Base-by-base conservation (phyloP, 2,329 filamentous ascomycete species). In the Catunica adiposa region DNA sequence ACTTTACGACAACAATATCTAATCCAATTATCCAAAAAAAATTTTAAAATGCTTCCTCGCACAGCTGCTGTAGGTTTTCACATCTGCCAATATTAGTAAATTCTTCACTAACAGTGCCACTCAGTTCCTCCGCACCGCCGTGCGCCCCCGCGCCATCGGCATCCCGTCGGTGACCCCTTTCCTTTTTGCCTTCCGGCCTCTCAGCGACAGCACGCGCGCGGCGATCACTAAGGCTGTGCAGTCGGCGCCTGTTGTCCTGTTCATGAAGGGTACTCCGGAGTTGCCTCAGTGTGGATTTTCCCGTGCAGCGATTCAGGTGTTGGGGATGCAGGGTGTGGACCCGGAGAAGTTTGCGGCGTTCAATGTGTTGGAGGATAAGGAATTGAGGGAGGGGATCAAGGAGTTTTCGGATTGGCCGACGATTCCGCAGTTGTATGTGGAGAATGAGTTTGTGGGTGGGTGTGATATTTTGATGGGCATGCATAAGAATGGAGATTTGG, bases 351-450 rank as follows among this genome's bases (percentile, higher is more conserved):
- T 98, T 67, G 86, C 89, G n/a, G 90, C 92, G 6, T 96, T 95
- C 71, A 97, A 98, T 70, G 92, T 98, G 40, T 71, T 98, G 56
- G 92, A 97, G 71, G 89, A 97, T 68, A 70, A 84, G 3, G 89
- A 94, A 66, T 70, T 98, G 66, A 80, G 92, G 63, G 73, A 82
- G 70, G 90, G 92, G 54, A 95, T 98, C 73, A 98, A 98, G 73
- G 90, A 98, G 71, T 98, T 92, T 75, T 95, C 89, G 1, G 92
- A 97, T 67, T 98, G 92, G 92, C 92, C 92, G 14, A 98, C 92
- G 20, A 97, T 98, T 67, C 92, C 92, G 5, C 92, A 98, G 70
- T 77, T 98, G 17, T 98, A 97, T 70, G 76, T 98, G 53, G 81
- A 94, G 60, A 90, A 90, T 72, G 90, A 98, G 68, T 98, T 98